Base-by-base conservation (phyloP, 208 protist species). In the Leishmania mexicana region DNA sequence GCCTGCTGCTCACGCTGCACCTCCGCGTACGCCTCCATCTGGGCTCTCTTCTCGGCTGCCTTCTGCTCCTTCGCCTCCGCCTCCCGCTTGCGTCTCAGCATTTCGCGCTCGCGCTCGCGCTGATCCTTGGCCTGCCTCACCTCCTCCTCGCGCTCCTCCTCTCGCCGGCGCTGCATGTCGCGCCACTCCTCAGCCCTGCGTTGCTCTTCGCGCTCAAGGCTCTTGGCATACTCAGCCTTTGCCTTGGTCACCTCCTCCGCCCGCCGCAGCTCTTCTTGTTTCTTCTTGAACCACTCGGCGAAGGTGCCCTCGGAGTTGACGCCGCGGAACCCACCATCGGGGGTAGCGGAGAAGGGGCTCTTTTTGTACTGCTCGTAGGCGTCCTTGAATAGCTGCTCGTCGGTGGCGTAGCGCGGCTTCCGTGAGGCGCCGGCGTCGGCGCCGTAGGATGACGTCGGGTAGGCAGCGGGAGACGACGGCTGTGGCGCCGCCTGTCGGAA, bases 301-400 rank as follows among this genome's bases (percentile, higher is more conserved):
- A 96, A 96, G 67, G 84, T 91, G 60, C 85, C 89, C 78, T 94
- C 87, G 7, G 82, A 68, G 65, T 79, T 83, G 54, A 81, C 81
- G 28, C 86, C 86, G 80, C 90, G 89, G 62, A 90, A 92, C 47
- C 85, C 83, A 53, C 76, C 81, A 17, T 80, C 72, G 1, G 75
- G 70, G 31, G 75, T 68, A 13, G 70, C 81, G 28, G 64, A 77
- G 53, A 87, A 88, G 4, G 91, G 85, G 71, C 85, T 92, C 74
- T 92, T 94, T 78, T 89, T 88, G 83, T 96, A 96, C 79, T 94
- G 91, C 75, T 90, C 90, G 80, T 93, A 95, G 49, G 92, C 89
- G 65, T 96, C 93, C 74, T 93, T 89, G 83, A 95, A 95, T 13
- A 96, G 83, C 75, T 94, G 90, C 77, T 96, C 93, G 65, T 96